Percentiles rank a stretch among this genome's conserved stretches.
Evolutionary conservation across 352 stramenopile genomes (phyloP).

Genomic region (Thraustochytrium striatum): DNA sequence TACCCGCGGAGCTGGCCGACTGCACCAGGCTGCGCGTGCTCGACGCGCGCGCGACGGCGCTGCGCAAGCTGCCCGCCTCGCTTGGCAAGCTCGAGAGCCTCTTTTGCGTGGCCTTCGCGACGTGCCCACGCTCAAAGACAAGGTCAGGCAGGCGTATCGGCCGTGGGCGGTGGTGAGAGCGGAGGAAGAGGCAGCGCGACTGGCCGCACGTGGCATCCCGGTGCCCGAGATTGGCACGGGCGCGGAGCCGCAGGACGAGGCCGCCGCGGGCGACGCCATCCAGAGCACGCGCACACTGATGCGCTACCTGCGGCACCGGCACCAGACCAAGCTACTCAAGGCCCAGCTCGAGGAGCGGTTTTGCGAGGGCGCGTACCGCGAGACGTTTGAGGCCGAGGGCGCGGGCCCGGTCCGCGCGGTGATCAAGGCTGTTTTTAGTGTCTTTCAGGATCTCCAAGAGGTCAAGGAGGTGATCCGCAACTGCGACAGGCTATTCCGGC

Average conservation of each 20-base stretch:
- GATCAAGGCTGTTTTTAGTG: constrained; percentile 54
- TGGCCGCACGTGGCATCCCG: background rate
- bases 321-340: constrained; percentile 51
- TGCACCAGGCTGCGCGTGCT: constrained; percentile 68
- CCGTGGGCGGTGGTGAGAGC: background rate
- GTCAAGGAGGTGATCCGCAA: constrained; percentile 74
- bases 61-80: constrained; percentile 64
- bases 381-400: constrained; percentile 50
- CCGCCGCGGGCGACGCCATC: too few species aligned
- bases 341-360: constrained; percentile 49
- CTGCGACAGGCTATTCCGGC: constrained; percentile 68
- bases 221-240: background rate
- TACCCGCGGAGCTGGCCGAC: constrained; percentile 63
- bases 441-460: constrained; percentile 59
- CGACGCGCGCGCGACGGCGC: constrained; percentile 66
- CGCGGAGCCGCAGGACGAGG: constrained; percentile 56
- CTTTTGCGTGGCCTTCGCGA: constrained; percentile 65
- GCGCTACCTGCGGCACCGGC: constrained; percentile 60
- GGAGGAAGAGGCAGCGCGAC: background rate
- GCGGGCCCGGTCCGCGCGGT: constrained; percentile 31
- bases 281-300: too few species aligned
- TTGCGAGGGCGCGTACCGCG: constrained; percentile 53
- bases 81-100: constrained; percentile 66
- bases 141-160: background rate
- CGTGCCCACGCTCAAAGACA: constrained; percentile 56